Conservation (phyloP, 2,329 filamentous ascomycete species). For the Decorospora gaudefroyi region DNA sequence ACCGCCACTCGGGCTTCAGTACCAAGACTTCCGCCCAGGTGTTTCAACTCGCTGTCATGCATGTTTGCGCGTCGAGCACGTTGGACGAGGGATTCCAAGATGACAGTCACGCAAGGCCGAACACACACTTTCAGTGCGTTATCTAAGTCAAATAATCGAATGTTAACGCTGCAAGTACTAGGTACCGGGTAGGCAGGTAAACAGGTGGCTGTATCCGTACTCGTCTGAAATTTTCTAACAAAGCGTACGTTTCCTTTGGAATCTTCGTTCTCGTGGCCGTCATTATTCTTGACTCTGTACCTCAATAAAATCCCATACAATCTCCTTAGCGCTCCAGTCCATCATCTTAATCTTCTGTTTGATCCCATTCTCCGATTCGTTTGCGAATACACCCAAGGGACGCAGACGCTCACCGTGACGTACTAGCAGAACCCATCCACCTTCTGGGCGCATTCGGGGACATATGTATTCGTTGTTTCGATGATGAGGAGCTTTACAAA, state of each 20-base stretch:
- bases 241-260: too few relatives aligned
- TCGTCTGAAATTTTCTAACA: too few relatives aligned
- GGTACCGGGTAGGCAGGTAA: too few relatives aligned
- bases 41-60: not conserved
- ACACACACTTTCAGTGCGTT: too few relatives aligned
- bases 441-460: slow-evolving; percentile 11
- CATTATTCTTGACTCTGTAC: too few relatives aligned
- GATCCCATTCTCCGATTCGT: slow-evolving; percentile 4
- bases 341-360: slow-evolving; percentile 6
- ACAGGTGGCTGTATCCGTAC: too few relatives aligned
- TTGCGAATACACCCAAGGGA: slow-evolving; percentile 6
- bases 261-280: too few relatives aligned
- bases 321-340: slow-evolving; percentile 5
- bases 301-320: slow-evolving; percentile 15
- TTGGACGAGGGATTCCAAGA: too few relatives aligned
- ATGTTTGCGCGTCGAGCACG: not conserved
- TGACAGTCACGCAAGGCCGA: too few relatives aligned
- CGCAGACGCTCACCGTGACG: not conserved
- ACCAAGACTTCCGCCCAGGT: slow-evolving; percentile 18
- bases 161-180: too few relatives aligned
- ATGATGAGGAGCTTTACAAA: slow-evolving; percentile 3
- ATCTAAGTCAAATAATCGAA: too few relatives aligned
- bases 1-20: slow-evolving; percentile 5
- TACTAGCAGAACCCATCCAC: slow-evolving; percentile 10
- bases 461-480: slow-evolving; percentile 9